Evolutionary conservation across 2,329 filamentous ascomycete species (phyloP).

Genomic region (Cadophora sp.): DNA sequence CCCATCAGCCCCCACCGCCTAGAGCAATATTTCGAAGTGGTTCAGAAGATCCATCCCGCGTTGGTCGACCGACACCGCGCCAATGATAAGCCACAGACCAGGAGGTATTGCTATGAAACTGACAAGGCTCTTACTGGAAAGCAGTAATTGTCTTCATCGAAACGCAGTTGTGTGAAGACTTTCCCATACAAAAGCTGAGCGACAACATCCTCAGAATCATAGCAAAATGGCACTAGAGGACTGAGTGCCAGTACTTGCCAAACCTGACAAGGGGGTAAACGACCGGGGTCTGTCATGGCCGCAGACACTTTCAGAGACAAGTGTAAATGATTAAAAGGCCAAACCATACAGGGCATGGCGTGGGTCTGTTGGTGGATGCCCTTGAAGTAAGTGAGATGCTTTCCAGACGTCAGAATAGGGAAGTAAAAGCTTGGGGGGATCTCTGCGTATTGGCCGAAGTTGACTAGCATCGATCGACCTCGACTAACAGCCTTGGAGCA

Average conservation of each 20-base stretch:
- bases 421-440: slow-evolving; percentile 21
- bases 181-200: slow-evolving; percentile 25
- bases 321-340: slow-evolving; percentile 36
- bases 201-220: slow-evolving; percentile 17
- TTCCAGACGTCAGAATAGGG: slow-evolving; percentile 36
- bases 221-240: slow-evolving; percentile 33
- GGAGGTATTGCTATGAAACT: slow-evolving; percentile 39
- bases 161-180: slow-evolving; percentile 21
- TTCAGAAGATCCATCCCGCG: slow-evolving; percentile 36
- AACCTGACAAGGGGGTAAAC: slow-evolving; percentile 35
- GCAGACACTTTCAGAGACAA: slow-evolving; percentile 37
- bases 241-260: slow-evolving; percentile 40
- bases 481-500: slow-evolving; percentile 24
- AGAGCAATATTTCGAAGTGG: slow-evolving; percentile 32
- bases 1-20: slow-evolving; percentile 35
- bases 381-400: slow-evolving; percentile 31
- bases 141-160: slow-evolving; percentile 32
- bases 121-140: slow-evolving; percentile 34
- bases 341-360: slow-evolving; percentile 31
- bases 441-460: slow-evolving; percentile 33
- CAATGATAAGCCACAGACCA: slow-evolving; percentile 37
- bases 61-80: slow-evolving; percentile 34
- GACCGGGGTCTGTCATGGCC: slow-evolving; percentile 38
- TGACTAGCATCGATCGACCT: slow-evolving; percentile 34
- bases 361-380: slow-evolving; percentile 30